phyloP scores from a whole-genome alignment of 2,329 filamentous ascomycete genomes.

The Hypoxylon sp. region DNA sequence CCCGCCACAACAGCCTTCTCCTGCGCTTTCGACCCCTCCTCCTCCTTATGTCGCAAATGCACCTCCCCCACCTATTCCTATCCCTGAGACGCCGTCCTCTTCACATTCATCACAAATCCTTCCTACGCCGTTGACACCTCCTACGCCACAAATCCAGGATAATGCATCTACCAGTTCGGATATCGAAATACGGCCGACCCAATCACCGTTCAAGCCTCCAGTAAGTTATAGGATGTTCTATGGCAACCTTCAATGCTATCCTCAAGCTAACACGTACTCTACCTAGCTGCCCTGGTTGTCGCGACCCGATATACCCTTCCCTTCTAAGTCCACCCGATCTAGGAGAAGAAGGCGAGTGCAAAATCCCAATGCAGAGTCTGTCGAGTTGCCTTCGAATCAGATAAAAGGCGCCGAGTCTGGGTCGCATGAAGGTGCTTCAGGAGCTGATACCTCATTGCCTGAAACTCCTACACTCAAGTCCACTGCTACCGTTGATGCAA shows the following conservation, averaged over 20 bases:
- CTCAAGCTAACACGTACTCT: conserved; percentile 49
- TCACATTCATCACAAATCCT: conserved; percentile 62
- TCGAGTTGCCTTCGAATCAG: conserved; percentile 62
- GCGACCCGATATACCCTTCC: conserved; percentile 66
- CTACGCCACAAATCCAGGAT: conserved; percentile 60
- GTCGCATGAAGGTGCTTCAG: conserved; percentile 26
- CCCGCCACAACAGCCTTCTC: conserved; percentile 61
- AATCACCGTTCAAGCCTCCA: conserved; percentile 62
- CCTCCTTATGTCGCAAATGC: conserved; percentile 61
- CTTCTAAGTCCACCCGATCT: conserved; percentile 58
- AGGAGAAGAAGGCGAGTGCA: conserved; percentile 60
- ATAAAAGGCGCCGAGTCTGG: conserved; percentile 52
- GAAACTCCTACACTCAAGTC: conserved; percentile 43
- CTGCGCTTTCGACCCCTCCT: conserved; percentile 68
- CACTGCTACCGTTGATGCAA: conserved; percentile 32
- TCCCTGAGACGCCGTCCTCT: conserved; percentile 68
- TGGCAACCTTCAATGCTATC: conserved; percentile 4
- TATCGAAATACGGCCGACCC: conserved; percentile 45
- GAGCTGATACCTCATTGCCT: conserved; percentile 46
- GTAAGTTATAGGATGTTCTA: conserved; percentile 59
- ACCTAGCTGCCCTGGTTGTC: conserved; percentile 72
- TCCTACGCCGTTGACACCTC: conserved; percentile 63
- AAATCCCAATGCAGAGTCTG: conserved; percentile 55
- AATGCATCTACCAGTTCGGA: conserved; percentile 49
- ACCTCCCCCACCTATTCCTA: conserved; percentile 60